Evolutionary conservation across 176 grass and related monocot genomes (phyloP), one percentile per base, ranked within the genome.

Genomic region (Avena atlantica): DNA sequence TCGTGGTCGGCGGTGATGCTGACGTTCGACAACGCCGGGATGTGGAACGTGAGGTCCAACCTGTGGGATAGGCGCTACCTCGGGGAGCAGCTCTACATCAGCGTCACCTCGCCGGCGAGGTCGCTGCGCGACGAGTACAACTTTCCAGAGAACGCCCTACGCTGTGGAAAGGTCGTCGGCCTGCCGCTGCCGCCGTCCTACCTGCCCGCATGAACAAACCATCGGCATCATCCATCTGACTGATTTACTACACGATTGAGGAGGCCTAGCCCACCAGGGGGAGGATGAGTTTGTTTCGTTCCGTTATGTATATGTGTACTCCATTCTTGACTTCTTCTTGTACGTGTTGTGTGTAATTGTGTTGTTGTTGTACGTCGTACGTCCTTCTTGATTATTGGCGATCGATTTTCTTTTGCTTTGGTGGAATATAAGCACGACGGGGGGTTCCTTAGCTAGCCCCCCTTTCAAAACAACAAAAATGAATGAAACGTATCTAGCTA

Each of bases 81-180:
- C 70, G 92, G 89, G 5, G 89, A 94, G 87, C 83, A 94, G 87
- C 12, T 94, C 64, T 94, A 94, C 89, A 21, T 91, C 20, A 94
- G 92, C 78, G 84, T 94, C 74, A 0, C 47, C 6, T 89, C 92
- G 51, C 92, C 92, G 78, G 86, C 45, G 57, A n/a, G 86, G 37
- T 94, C 86, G 17, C 79, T 91, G 29, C 85, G 92, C 13, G 92
- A 94, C 76, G 92, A 94, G 86, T 94, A 89, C 86, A 94, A 94
- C 89, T 87, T 94, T 57, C 92, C 89, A 0, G 86, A 94, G 3
- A 87, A 23, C 37, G 37, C 15, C 8, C 76, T 94, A 76, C 88
- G 92, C 31, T 94, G 92, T 69, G 92, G 89, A 29, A 82, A 85
- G 74, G 83, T 91, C 80, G 23, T 84, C 79, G 86, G 86, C 0